A percentile compares a stretch with the other conserved stretches of the same genome.
These are phyloP conservation scores for Geosmithia morbida DNA, from an alignment of 2,329 filamentous ascomycete genomes.

Conservation along the genomic window DNA sequence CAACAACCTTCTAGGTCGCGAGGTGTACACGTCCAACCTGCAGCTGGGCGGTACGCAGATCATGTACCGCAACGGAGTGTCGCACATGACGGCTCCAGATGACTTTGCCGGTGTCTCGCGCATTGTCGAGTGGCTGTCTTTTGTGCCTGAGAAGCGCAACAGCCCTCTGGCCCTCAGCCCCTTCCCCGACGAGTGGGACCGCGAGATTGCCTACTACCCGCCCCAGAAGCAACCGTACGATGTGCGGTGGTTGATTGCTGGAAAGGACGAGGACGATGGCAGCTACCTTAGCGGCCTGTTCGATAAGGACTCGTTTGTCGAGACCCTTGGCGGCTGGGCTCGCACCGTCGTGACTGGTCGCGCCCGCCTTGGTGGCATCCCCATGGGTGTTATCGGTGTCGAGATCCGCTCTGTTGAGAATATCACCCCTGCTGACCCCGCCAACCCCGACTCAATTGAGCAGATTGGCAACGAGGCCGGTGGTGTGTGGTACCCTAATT, in stretches of 20 bases:
- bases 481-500: conserved; percentile 99
- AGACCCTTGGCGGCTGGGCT: conserved; percentile 93
- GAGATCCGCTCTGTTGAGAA: conserved; percentile 96
- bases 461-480: conserved; percentile 89
- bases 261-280: conserved; percentile 60
- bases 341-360: conserved; percentile 93
- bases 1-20: conserved; percentile 94
- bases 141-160: conserved; percentile 89
- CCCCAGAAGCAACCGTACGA: conserved; percentile 78
- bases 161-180: conserved; percentile 86
- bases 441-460: conserved; percentile 96
- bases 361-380: conserved; percentile 90
- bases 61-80: conserved; percentile 99
- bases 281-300: conserved; percentile 79
- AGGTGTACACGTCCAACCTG: conserved; percentile 97
- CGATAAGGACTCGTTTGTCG: conserved; percentile 92
- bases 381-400: conserved; percentile 94
- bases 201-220: conserved; percentile 74
- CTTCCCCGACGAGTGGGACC: conserved; percentile 78
- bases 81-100: conserved; percentile 94
- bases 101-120: conserved; percentile 96
- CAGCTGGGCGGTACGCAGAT: conserved; percentile 99
- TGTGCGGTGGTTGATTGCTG: conserved; percentile 83
- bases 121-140: conserved; percentile 97
- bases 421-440: conserved; percentile 87